Evolutionary conservation across 495 filamentous ascomycete species (phyloP), one percentile per base, ranked within the genome.

Genomic region (Cercophora samala): DNA sequence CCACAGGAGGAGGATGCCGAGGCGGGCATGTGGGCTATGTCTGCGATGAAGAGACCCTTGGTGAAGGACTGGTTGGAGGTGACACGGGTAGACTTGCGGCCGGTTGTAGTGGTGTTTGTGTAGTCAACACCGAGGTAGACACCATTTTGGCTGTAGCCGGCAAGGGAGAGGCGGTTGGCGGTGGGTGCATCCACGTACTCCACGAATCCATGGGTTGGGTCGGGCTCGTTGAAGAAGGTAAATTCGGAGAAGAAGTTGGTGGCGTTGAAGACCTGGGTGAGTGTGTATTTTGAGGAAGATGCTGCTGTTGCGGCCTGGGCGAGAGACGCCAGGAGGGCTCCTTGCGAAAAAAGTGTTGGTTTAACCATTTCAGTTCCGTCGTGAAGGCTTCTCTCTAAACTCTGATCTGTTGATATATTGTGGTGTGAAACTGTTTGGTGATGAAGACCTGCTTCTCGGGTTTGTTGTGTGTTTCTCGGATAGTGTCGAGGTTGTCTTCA

Each of bases 11-110:
- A 24, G 8, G 62, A 58, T 0, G 75, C 77, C n/a, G 83, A 81
- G 9, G 83, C 85, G 0, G 92, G 92, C 87, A 93, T 93, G 76
- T 94, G 91, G 1, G 82, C 78, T 64, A 93, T 84, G 69, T 93
- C 91, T 51, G 88, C 84, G 62, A 93, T 81, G 74, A 93, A 87
- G 25, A 96, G 81, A 2, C 89, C 91, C 19, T 86, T 78, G 56
- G 81, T 89, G 76, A 86, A 96, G 22, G 82, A 77, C 65, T 88
- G 85, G 65, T 87, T 90, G 76, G 86, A 90, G 58, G 83, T 83
- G 15, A 96, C 80, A 9, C 91, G 88, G 21, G 91, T 84, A 5
- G 88, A 89, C 1, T 82, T 75, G 19, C 91, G 90, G n/a, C 91
- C 90, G 22, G 69, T 60, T 4, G 80, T 80, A 26, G 79, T 82